These are phyloP conservation scores for Rachicladosporium sp. DNA, from an alignment of 2,329 filamentous ascomycete species.

Conservation along the genomic window DNA sequence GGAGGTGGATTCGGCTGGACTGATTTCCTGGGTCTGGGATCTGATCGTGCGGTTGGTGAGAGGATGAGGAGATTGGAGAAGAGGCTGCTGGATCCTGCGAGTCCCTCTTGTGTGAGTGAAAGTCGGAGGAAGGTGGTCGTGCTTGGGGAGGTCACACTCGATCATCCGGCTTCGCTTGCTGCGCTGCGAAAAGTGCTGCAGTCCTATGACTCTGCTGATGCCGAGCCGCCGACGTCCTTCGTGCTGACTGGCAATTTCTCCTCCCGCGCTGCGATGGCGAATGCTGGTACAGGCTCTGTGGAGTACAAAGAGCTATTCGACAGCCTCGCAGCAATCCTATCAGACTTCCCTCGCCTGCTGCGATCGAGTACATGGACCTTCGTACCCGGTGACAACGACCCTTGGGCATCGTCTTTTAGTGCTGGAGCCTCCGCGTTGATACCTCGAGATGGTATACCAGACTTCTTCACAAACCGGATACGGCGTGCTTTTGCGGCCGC, in stretches of 20 bases:
- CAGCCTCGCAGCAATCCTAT: constrained; percentile 64
- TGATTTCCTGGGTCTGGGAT: constrained; percentile 85
- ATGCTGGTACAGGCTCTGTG: constrained; percentile 65
- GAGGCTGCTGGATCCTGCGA: constrained; percentile 41
- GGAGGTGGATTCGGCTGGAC: constrained; percentile 91
- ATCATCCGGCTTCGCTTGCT: constrained; percentile 67
- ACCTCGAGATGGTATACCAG: constrained; percentile 62
- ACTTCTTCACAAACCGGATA: constrained; percentile 80
- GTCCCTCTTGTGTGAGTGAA: constrained; percentile 13
- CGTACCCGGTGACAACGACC: constrained; percentile 91
- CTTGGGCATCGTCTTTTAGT: constrained; percentile 82
- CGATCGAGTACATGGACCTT: constrained; percentile 77
- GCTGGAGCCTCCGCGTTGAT: constrained; percentile 60
- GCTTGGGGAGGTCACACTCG: constrained; percentile 74
- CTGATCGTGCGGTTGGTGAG: constrained; percentile 67
- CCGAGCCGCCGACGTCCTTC: constrained; percentile 56
- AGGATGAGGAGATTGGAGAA: constrained; percentile 74
- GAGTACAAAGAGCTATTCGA: constrained; percentile 98
- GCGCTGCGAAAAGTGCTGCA: constrained; percentile 69
- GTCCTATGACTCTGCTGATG: constrained; percentile 56
- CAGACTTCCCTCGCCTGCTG: constrained; percentile 72
- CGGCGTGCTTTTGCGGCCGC: constrained; percentile 68
- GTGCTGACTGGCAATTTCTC: constrained; percentile 78
- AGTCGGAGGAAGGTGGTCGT: constrained; percentile 49
- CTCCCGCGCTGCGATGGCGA: constrained; percentile 44